Conservation (phyloP, 257 asterid genomes). For the Solanum chiquidenum region DNA sequence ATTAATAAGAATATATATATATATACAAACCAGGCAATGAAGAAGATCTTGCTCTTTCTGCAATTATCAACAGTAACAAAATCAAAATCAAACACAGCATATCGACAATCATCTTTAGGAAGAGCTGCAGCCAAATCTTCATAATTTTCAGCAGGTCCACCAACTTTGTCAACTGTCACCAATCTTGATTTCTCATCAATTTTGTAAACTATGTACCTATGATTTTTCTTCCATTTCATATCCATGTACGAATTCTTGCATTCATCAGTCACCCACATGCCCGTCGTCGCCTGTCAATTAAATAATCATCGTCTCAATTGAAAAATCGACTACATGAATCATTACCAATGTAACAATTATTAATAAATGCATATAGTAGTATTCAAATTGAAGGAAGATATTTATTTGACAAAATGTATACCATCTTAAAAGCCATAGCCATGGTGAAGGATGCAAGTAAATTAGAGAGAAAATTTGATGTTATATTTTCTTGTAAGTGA, state of each 20-base stretch:
- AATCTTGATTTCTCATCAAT: conserved; percentile 56
- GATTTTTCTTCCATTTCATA: conserved; percentile 88
- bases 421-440: conserved; percentile 97
- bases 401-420: background rate
- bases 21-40: conserved; percentile 67
- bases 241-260: conserved; percentile 84
- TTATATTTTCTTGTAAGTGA: conserved; percentile 5
- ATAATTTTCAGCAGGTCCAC: conserved; percentile 62
- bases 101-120: conserved; percentile 85
- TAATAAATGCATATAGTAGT: background rate
- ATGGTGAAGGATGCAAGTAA: conserved; percentile 20
- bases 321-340: background rate
- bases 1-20: background rate
- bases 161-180: conserved; percentile 74
- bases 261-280: conserved; percentile 87
- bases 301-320: background rate
- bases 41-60: conserved; percentile 90
- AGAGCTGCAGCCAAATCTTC: conserved; percentile 67
- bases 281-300: conserved; percentile 46
- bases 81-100: conserved; percentile 79
- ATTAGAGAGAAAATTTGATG: background rate
- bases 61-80: conserved; percentile 84
- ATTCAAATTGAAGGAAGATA: background rate
- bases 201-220: conserved; percentile 74
- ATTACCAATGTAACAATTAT: background rate